phyloP scores from a whole-genome alignment of 768 basidiomycete genomes.

The Phaffia tasmanica region DNA sequence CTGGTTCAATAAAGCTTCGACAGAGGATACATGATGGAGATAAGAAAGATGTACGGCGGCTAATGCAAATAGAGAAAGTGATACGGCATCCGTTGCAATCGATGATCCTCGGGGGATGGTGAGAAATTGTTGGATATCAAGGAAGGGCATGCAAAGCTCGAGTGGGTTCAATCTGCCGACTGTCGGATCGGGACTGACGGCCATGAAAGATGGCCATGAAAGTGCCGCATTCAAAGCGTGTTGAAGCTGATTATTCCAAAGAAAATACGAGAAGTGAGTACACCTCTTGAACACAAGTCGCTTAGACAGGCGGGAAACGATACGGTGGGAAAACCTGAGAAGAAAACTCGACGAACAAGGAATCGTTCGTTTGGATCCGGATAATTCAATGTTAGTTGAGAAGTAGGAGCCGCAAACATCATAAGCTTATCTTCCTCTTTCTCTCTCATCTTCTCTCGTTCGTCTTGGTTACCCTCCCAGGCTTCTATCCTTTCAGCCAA shows the following conservation, averaged over 20 bases:
- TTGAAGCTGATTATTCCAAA: neutral
- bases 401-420: too few relatives aligned
- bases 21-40: constrained; percentile 3
- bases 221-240: neutral
- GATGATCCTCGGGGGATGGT: neutral
- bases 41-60: constrained; percentile 1
- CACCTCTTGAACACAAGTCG: neutral
- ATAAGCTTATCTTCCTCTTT: too few relatives aligned
- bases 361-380: too few relatives aligned
- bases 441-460: too few relatives aligned
- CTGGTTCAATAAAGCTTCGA: constrained; percentile 1
- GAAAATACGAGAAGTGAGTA: neutral
- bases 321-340: constrained; percentile 1
- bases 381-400: too few relatives aligned
- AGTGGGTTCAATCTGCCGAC: neutral
- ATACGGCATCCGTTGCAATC: neutral
- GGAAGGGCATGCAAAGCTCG: constrained; percentile 1
- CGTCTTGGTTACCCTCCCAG: too few relatives aligned
- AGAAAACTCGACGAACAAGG: too few relatives aligned
- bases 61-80: constrained; percentile 1
- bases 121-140: constrained; percentile 3
- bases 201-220: neutral
- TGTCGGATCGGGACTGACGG: neutral
- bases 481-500: too few relatives aligned
- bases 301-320: constrained; percentile 1